Percentiles rank a stretch among this genome's conserved stretches.
These are phyloP conservation scores for Saccharomycopsis hybrid DNA, from an alignment of 1,139 yeast genomes.

Conservation along the genomic window DNA sequence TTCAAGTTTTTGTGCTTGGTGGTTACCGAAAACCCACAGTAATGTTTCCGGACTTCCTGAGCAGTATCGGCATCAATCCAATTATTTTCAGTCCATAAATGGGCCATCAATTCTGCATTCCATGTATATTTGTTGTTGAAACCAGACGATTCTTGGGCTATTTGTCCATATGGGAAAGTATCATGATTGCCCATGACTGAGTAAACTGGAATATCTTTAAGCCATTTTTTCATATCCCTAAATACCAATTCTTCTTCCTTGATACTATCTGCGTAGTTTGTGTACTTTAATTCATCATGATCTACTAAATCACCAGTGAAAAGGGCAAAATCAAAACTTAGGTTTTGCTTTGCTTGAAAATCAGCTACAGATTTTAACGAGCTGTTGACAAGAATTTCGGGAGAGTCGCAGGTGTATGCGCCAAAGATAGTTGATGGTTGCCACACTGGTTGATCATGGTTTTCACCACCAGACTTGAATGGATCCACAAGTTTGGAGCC, in stretches of 20 bases:
- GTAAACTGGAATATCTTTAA: slow-evolving; percentile 52
- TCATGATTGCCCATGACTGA: slow-evolving; percentile 70
- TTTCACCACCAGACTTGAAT: slow-evolving; percentile 19
- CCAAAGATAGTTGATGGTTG: slow-evolving; percentile 58
- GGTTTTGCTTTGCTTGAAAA: slow-evolving; percentile 29
- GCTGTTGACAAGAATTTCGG: slow-evolving; percentile 51
- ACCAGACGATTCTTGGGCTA: slow-evolving; percentile 49
- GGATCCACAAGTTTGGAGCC: slow-evolving; percentile 31
- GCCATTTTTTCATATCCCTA: slow-evolving; percentile 47
- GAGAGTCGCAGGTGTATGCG: slow-evolving; percentile 56
- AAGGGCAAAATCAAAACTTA: slow-evolving; percentile 49
- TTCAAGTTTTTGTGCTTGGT: slow-evolving; percentile 49
- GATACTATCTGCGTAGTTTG: slow-evolving; percentile 41
- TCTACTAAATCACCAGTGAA: slow-evolving; percentile 71
- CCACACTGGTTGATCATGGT: slow-evolving; percentile 33
- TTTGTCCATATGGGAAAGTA: slow-evolving; percentile 64
- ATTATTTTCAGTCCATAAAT: slow-evolving; percentile 45
- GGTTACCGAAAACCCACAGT: slow-evolving; percentile 55
- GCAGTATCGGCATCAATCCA: slow-evolving; percentile 36
- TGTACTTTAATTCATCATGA: slow-evolving; percentile 45
- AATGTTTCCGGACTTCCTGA: slow-evolving; percentile 39
- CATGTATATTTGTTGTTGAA: slow-evolving; percentile 46
- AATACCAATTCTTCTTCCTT: slow-evolving; percentile 48
- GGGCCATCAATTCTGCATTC: slow-evolving; percentile 56
- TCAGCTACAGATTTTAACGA: slow-evolving; percentile 43